Evolutionary conservation across 2,329 filamentous ascomycete genomes (phyloP).

Genomic region (Cryoendolithus antarcticus): DNA sequence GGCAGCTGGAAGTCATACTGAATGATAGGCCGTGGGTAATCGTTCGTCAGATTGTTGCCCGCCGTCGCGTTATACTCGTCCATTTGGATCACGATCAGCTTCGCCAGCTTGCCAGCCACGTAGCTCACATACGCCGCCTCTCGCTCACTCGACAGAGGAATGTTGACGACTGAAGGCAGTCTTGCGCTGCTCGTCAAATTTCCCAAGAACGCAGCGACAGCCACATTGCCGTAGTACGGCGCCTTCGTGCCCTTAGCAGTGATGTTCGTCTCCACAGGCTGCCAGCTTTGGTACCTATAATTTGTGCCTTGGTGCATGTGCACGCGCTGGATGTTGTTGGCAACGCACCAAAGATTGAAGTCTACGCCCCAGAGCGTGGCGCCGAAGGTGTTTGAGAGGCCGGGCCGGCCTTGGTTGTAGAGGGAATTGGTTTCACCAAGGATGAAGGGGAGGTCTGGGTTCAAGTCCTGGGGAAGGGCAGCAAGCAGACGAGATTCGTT

Average conservation of each 20-base stretch:
- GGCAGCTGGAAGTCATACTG: conserved; percentile 34
- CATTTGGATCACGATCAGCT: conserved; percentile 47
- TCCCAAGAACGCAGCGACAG: conserved; percentile 45
- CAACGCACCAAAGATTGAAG: conserved; percentile 47
- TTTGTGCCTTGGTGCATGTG: conserved; percentile 55
- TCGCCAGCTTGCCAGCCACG: conserved; percentile 29
- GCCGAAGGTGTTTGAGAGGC: conserved; percentile 52
- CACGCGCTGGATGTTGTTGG: conserved; percentile 42
- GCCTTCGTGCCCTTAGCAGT: conserved; percentile 46
- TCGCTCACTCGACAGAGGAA: conserved; percentile 29
- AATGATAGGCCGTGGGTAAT: conserved; percentile 22
- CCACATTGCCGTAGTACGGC: conserved; percentile 52
- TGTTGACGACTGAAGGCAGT: conserved; percentile 34
- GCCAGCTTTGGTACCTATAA: conserved; percentile 50
- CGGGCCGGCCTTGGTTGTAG: conserved; percentile 48
- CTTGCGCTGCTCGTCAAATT: conserved; percentile 16
- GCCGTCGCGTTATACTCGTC: conserved; percentile 39
- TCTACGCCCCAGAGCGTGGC: conserved; percentile 54
- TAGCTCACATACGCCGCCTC: conserved; percentile 48
- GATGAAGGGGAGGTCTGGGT: conserved; percentile 37
- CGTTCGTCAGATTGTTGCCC: conserved; percentile 32
- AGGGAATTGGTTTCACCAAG: conserved; percentile 52
- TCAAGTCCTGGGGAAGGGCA: conserved; percentile 18
- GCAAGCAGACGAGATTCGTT: conserved; percentile 35
- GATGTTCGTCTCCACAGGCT: conserved; percentile 41